Evolutionary conservation across 2,329 filamentous ascomycete genomes (phyloP).

Genomic region (Aspergillus quadrilineatus): DNA sequence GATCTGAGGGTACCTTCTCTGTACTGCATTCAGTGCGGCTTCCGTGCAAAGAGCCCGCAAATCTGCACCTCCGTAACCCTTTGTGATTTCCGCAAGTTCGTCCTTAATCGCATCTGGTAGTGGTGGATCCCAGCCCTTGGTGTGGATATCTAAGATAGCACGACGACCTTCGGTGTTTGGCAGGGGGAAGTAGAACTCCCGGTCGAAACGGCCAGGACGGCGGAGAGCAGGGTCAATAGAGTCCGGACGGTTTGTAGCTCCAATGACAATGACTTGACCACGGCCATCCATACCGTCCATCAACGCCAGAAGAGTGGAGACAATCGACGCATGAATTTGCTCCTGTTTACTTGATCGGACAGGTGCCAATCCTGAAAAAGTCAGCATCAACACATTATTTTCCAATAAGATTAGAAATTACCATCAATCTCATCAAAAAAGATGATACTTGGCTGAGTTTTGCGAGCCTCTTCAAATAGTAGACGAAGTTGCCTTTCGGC

Average conservation of each 20-base stretch:
- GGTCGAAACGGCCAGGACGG: constrained; percentile 88
- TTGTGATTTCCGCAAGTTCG: constrained; percentile 78
- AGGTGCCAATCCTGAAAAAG: constrained; percentile 66
- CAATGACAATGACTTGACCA: constrained; percentile 96
- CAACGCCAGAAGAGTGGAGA: constrained; percentile 85
- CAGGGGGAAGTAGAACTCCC: constrained; percentile 96
- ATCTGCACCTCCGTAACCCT: constrained; percentile 96
- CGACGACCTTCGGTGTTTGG: constrained; percentile 77
- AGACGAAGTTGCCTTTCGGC: constrained; percentile 91
- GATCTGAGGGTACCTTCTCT: constrained; percentile 93
- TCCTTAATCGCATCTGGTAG: constrained; percentile 76
- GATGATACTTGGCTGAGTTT: constrained; percentile 96
- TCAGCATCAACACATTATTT: not conserved
- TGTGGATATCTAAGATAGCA: constrained; percentile 92
- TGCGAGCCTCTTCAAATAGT: constrained; percentile 91
- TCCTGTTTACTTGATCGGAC: constrained; percentile 98
- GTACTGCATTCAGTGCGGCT: constrained; percentile 91
- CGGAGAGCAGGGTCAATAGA: constrained; percentile 95
- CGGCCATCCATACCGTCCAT: constrained; percentile 99
- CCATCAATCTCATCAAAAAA: constrained; percentile 99
- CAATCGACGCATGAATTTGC: constrained; percentile 97
- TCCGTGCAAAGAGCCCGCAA: constrained; percentile 92
- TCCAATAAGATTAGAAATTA: constrained; percentile 24
- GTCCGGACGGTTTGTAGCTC: constrained; percentile 95
- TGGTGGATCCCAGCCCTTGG: constrained; percentile 81